Evolutionary conservation across 2,329 filamentous ascomycete genomes (phyloP).

Genomic region (Rutstroemia sp.): DNA sequence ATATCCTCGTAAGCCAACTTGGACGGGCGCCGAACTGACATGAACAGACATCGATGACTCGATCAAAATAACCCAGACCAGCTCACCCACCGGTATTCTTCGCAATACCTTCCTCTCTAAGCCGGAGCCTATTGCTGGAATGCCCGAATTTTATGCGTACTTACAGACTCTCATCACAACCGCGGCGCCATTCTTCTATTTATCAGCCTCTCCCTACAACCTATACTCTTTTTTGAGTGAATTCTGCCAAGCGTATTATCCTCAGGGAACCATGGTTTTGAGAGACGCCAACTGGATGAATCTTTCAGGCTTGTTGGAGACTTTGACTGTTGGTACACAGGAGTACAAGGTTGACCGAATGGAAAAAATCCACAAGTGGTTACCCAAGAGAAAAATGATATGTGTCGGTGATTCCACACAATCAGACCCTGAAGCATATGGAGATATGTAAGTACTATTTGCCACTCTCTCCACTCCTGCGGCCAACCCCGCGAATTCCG

Average conservation of each 20-base stretch:
- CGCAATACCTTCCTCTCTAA: conserved; percentile 75
- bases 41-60: conserved; percentile 80
- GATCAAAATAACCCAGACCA: conserved; percentile 84
- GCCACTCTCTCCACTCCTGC: background rate
- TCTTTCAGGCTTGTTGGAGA: conserved; percentile 68
- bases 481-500: background rate
- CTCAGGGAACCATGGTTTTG: conserved; percentile 72
- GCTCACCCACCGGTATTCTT: conserved; percentile 72
- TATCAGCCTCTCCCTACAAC: conserved; percentile 91
- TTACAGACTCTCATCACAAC: conserved; percentile 47
- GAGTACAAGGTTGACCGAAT: conserved; percentile 82
- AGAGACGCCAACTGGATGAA: conserved; percentile 85
- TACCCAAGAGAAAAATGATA: conserved; percentile 73
- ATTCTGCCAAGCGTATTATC: conserved; percentile 67
- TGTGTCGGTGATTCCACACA: conserved; percentile 89
- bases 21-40: conserved; percentile 12
- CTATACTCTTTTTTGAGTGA: conserved; percentile 77
- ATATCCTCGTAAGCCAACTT: background rate
- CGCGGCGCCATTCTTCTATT: conserved; percentile 76
- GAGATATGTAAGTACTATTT: conserved; percentile 54
- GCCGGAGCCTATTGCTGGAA: conserved; percentile 64
- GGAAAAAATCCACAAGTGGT: conserved; percentile 67
- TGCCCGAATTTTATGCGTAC: conserved; percentile 75
- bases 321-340: conserved; percentile 72
- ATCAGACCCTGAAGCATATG: conserved; percentile 85